These are phyloP conservation scores for Ochromonadaceae sp. DNA, from an alignment of 352 stramenopile genomes.

Conservation along the genomic window DNA sequence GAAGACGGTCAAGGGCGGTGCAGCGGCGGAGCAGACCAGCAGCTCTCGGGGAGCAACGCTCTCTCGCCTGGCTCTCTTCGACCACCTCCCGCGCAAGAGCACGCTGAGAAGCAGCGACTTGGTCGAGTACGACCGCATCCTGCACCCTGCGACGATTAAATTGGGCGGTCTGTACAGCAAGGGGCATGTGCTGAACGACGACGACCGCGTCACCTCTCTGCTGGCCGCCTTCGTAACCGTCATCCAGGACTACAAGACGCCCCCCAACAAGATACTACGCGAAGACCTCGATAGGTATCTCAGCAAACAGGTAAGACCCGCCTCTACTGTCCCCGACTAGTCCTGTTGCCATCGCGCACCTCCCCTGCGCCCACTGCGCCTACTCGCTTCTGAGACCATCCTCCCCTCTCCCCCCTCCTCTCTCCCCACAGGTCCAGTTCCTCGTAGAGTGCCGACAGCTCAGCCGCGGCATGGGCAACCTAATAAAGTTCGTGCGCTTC, in stretches of 20 bases:
- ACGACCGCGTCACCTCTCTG: not conserved
- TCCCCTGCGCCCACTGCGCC: no score
- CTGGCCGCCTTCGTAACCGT: not conserved
- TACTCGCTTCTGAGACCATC: not conserved
- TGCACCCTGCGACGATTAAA: constrained; percentile 7
- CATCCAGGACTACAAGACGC: constrained; percentile 5
- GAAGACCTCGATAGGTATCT: constrained; percentile 12
- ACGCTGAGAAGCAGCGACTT: not conserved
- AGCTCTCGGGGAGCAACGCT: no score
- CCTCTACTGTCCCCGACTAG: not conserved
- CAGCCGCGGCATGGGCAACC: constrained; percentile 2
- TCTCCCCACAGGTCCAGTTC: not conserved
- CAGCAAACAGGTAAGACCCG: not conserved
- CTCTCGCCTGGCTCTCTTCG: constrained; percentile 15
- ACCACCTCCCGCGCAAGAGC: not conserved
- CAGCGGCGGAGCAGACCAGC: no score
- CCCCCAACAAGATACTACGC: not conserved
- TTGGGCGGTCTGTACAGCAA: not conserved
- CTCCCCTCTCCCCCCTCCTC: not conserved
- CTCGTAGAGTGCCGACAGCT: not conserved
- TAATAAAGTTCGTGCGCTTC: constrained; percentile 38
- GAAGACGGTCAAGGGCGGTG: no score
- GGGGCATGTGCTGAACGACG: not conserved
- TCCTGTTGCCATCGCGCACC: no score
- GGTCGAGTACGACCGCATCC: not conserved